Percentiles rank a stretch among this genome's conserved stretches.
Conservation (phyloP, 257 asterid genomes). For the Paulownia fortunei region DNA sequence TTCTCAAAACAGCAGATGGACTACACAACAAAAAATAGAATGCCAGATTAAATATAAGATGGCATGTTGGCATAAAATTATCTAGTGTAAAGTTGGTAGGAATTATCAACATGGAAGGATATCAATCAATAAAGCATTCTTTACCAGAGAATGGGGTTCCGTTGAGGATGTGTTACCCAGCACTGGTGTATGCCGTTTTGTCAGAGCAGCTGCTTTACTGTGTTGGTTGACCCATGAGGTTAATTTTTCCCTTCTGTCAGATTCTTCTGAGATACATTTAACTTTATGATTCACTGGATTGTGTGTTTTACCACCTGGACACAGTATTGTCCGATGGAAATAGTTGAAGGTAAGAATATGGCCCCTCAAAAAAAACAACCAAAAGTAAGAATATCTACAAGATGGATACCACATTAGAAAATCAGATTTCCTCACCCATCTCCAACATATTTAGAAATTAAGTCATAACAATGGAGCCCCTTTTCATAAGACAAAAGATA, state of each 20-base stretch:
- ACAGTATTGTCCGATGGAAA: not conserved
- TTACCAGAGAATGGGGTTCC: constrained; percentile 22
- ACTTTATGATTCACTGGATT: not conserved
- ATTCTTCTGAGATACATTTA: not conserved
- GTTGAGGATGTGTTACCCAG: constrained; percentile 19
- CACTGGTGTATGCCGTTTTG: no score
- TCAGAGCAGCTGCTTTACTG: no score
- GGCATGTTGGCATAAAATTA: no score
- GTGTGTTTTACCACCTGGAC: not conserved
- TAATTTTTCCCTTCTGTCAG: not conserved
- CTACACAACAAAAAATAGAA: not conserved
- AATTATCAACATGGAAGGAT: no score
- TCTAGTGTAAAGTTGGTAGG: no score
- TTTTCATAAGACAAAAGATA: not conserved
- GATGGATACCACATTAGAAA: not conserved
- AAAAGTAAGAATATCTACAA: no score
- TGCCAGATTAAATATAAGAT: not conserved
- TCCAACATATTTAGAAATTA: not conserved
- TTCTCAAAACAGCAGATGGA: not conserved
- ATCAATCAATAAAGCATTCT: not conserved
- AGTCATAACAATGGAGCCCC: not conserved
- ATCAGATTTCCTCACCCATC: constrained; percentile 7
- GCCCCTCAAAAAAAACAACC: no score
- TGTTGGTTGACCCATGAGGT: no score
- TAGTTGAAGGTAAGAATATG: not conserved